Evolutionary conservation across 345 rosid genomes (phyloP).

Genomic region (Dovyalis caffra): DNA sequence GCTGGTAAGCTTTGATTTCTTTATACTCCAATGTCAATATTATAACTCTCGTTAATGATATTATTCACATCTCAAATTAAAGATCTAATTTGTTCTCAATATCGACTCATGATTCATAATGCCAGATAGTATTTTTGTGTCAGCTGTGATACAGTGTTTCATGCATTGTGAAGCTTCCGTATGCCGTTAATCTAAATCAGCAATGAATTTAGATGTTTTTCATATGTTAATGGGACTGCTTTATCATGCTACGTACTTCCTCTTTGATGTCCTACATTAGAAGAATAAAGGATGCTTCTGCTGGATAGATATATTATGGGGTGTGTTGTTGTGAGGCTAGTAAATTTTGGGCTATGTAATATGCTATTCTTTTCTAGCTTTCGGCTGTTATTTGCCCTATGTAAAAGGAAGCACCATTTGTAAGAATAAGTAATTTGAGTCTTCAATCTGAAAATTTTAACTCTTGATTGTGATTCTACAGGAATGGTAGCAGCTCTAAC

Average conservation of each 20-base stretch:
- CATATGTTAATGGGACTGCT: not conserved
- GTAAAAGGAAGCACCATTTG: not conserved
- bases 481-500: conserved; percentile 97
- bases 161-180: not conserved
- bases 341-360: not conserved
- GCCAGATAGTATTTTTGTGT: not conserved
- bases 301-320: not conserved
- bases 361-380: not conserved
- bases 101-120: not conserved
- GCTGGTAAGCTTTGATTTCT: conserved; percentile 57
- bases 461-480: conserved; percentile 20
- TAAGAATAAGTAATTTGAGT: not conserved
- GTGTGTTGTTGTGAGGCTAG: not conserved
- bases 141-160: not conserved
- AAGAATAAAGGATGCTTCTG: not conserved
- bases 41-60: not conserved
- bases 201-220: not conserved
- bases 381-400: too few species aligned
- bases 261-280: not conserved
- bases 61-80: not conserved
- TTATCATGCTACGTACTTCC: not conserved
- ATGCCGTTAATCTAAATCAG: not conserved
- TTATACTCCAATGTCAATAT: not conserved
- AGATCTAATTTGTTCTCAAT: not conserved
- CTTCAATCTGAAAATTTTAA: not conserved